phyloP scores from a whole-genome alignment of 495 filamentous ascomycete species.

The Neurospora africana region DNA sequence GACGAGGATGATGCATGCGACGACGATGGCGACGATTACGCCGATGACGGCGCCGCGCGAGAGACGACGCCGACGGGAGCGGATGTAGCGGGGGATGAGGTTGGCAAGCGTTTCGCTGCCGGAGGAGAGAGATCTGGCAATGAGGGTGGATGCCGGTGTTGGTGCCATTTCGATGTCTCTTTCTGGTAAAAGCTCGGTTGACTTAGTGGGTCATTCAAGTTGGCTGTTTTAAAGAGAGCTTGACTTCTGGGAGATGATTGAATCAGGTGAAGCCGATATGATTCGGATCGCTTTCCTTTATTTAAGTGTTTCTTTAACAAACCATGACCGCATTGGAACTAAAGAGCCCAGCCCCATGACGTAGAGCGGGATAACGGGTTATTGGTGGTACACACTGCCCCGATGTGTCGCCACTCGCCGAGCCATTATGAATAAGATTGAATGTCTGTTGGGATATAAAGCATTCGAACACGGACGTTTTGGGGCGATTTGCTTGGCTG shows the following conservation, averaged over 20 bases:
- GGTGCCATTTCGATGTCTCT: not conserved
- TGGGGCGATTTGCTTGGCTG: not conserved
- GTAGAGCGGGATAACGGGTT: not conserved
- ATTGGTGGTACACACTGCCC: not conserved
- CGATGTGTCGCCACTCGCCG: not conserved
- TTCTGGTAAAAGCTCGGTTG: not conserved
- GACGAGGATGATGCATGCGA: not conserved
- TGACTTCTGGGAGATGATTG: too few species aligned
- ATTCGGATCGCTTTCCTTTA: not conserved
- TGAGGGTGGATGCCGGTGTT: not conserved
- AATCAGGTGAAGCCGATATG: not conserved
- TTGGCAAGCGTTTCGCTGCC: not conserved
- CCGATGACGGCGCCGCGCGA: not conserved
- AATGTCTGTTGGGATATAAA: not conserved
- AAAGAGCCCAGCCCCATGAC: not conserved
- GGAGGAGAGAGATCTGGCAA: not conserved
- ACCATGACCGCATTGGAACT: not conserved
- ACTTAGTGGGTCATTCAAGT: not conserved
- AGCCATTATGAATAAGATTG: not conserved
- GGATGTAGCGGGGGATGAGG: not conserved
- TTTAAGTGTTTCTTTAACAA: not conserved
- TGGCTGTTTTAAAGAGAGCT: not conserved
- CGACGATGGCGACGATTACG: not conserved
- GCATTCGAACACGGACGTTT: not conserved
- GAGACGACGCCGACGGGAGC: not conserved